These are phyloP conservation scores for Psilocybe cubensis DNA, from an alignment of 768 basidiomycete genomes.

Conservation along the genomic window DNA sequence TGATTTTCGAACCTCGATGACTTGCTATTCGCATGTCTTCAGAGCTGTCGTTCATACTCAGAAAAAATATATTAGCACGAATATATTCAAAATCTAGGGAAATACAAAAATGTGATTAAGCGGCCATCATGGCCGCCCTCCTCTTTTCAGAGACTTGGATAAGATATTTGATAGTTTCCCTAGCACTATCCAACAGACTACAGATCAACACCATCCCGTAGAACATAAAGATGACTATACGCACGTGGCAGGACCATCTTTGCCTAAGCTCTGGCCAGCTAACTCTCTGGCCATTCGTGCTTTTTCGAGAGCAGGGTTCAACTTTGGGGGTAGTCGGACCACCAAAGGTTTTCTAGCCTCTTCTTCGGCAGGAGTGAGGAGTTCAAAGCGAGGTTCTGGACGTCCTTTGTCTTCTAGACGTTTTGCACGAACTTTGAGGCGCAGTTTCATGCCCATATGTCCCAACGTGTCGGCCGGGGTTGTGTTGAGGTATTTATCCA, in stretches of 20 bases:
- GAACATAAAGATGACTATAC: background rate
- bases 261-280: constrained; percentile 8
- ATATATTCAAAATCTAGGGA: background rate
- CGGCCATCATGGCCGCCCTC: background rate
- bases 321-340: background rate
- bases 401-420: constrained; percentile 11
- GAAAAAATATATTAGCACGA: background rate
- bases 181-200: background rate
- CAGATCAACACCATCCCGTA: background rate
- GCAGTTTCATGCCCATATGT: constrained; percentile 51
- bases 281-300: constrained; percentile 10
- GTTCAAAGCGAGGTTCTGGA: constrained; percentile 4
- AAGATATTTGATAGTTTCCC: background rate
- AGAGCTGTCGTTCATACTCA: no score
- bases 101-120: background rate
- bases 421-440: constrained; percentile 36
- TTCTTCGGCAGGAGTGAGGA: constrained; percentile 6
- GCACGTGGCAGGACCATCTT: constrained; percentile 7
- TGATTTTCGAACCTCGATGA: no score
- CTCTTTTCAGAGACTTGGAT: background rate
- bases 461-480: constrained; percentile 39
- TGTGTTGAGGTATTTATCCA: constrained; percentile 69
- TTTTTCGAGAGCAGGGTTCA: constrained; percentile 1
- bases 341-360: background rate
- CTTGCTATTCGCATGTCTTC: no score